These are phyloP conservation scores for Linnemannia hyalina DNA, from an alignment of 192 early-diverging fungal species.

Conservation along the genomic window DNA sequence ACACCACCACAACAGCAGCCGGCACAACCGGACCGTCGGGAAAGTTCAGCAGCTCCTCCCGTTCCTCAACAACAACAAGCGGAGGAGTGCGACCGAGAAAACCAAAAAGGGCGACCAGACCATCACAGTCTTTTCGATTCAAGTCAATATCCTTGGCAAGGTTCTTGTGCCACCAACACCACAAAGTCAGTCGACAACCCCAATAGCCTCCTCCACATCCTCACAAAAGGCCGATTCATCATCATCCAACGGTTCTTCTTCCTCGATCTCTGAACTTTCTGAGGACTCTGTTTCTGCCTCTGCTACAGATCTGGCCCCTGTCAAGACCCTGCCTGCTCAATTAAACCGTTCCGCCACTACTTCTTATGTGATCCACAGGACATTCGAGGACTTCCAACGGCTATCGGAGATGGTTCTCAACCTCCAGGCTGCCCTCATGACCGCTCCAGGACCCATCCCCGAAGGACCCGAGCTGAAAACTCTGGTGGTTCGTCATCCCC, in stretches of 20 bases:
- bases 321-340: slow-evolving; percentile 32
- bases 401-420: slow-evolving; percentile 43
- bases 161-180: slow-evolving; percentile 39
- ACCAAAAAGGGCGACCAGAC: slow-evolving; percentile 21
- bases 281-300: not conserved
- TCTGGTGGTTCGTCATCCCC: slow-evolving; percentile 34
- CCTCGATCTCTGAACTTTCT: not conserved
- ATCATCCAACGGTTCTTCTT: not conserved
- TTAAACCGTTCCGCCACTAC: slow-evolving; percentile 41
- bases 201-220: not conserved
- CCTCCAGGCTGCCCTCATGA: slow-evolving; percentile 15
- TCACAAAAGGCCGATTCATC: not conserved
- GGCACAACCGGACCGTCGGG: not conserved
- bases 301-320: slow-evolving; percentile 11
- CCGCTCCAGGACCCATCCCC: not conserved
- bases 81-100: not conserved
- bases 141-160: slow-evolving; percentile 44
- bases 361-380: slow-evolving; percentile 50
- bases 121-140: slow-evolving; percentile 49
- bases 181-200: not conserved
- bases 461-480: slow-evolving; percentile 17
- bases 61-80: slow-evolving; percentile 14
- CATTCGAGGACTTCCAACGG: slow-evolving; percentile 47
- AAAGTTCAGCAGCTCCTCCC: slow-evolving; percentile 21
- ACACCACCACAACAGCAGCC: slow-evolving; percentile 11